phyloP scores from a whole-genome alignment of 2,329 filamentous ascomycete species.

The Trichoderma asperellum region DNA sequence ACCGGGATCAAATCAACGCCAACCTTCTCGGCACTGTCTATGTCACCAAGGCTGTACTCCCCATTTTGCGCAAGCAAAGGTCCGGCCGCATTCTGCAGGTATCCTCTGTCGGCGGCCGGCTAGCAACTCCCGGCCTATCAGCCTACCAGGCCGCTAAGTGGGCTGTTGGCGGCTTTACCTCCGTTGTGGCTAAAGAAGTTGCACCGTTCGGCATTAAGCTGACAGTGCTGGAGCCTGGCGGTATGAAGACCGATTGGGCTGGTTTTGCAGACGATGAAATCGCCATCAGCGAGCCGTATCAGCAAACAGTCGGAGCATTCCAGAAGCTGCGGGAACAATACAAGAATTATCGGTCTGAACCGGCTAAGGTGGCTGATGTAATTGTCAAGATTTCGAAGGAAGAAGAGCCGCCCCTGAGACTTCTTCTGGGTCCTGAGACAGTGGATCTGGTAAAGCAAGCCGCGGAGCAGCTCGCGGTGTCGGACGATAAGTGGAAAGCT shows the following conservation, averaged over 20 bases:
- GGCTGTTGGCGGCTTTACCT: slow-evolving; percentile 46
- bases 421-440: slow-evolving; percentile 41
- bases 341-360: slow-evolving; percentile 26
- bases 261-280: slow-evolving; percentile 36
- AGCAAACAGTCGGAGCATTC: slow-evolving; percentile 42
- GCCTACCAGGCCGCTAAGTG: slow-evolving; percentile 48
- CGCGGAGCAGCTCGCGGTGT: slow-evolving; percentile 34
- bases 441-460: slow-evolving; percentile 33
- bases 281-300: slow-evolving; percentile 43
- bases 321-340: slow-evolving; percentile 21
- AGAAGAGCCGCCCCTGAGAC: slow-evolving; percentile 39
- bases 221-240: slow-evolving; percentile 47
- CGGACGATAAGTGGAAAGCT: slow-evolving; percentile 40
- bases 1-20: slow-evolving; percentile 59
- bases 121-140: slow-evolving; percentile 40
- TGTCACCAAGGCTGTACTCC: slow-evolving; percentile 51
- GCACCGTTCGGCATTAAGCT: slow-evolving; percentile 45
- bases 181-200: slow-evolving; percentile 43
- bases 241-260: slow-evolving; percentile 48
- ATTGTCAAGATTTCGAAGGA: slow-evolving; percentile 37
- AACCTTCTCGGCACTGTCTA: slow-evolving; percentile 63
- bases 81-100: slow-evolving; percentile 46
- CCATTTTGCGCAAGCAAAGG: slow-evolving; percentile 40
- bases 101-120: slow-evolving; percentile 44
- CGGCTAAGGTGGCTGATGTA: slow-evolving; percentile 37